A percentile compares a stretch with the other conserved stretches of the same genome.
These are phyloP conservation scores for Fonsecaea multimorphosa DNA, from an alignment of 2,329 filamentous ascomycete genomes.

Conservation along the genomic window DNA sequence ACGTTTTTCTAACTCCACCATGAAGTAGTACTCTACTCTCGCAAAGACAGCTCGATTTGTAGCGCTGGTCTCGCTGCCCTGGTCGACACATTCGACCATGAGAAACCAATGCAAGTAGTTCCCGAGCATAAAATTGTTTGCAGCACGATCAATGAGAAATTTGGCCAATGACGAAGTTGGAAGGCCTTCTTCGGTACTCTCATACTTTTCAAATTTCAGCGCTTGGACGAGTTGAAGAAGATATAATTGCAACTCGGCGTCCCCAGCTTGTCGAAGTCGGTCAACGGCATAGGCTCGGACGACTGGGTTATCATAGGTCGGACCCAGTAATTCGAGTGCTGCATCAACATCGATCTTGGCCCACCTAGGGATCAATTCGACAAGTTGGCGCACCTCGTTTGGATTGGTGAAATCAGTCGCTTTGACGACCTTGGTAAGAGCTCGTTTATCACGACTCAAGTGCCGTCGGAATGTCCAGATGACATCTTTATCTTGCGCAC, in stretches of 20 bases:
- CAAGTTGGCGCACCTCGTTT: conserved; percentile 84
- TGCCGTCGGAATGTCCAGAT: conserved; percentile 98
- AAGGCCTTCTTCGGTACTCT: conserved; percentile 65
- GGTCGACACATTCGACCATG: conserved; percentile 94
- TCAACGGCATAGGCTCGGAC: conserved; percentile 95
- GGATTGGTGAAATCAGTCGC: conserved; percentile 93
- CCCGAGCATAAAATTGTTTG: conserved; percentile 85
- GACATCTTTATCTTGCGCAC: conserved; percentile 89
- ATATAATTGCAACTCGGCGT: conserved; percentile 88
- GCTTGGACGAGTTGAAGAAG: conserved; percentile 94
- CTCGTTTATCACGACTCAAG: conserved; percentile 86
- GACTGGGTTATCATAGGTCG: conserved; percentile 84
- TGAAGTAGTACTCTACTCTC: conserved; percentile 94
- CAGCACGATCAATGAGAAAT: conserved; percentile 87
- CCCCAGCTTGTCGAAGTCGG: conserved; percentile 86
- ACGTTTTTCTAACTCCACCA: conserved; percentile 79
- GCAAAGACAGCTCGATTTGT: conserved; percentile 81
- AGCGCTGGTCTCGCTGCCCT: conserved; percentile 73
- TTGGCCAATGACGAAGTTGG: conserved; percentile 83
- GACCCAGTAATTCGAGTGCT: conserved; percentile 86
- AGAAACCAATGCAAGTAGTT: conserved; percentile 99
- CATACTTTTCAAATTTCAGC: conserved; percentile 86
- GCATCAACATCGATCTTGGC: conserved; percentile 97
- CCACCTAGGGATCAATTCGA: conserved; percentile 90
- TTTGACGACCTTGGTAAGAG: conserved; percentile 96